These are phyloP conservation scores for Lupinus albus DNA, from an alignment of 306 rosid species.

Conservation along the genomic window DNA sequence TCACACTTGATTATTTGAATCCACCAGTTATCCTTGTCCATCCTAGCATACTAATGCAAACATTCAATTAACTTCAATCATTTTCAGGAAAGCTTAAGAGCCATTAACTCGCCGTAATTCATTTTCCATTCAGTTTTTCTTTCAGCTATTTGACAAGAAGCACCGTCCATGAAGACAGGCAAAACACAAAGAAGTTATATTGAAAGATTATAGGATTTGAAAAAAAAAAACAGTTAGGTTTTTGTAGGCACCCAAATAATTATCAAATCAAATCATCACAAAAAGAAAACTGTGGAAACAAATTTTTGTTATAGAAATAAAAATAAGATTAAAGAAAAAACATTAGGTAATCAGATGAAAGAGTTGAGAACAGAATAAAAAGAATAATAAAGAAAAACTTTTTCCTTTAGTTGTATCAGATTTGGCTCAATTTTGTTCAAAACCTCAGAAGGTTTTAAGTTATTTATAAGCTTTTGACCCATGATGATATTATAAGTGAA, in stretches of 20 bases:
- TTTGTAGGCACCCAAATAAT: not conserved
- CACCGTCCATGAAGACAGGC: not conserved
- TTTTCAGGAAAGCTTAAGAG: constrained; percentile 5
- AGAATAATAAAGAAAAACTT: not conserved
- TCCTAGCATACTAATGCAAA: constrained; percentile 13
- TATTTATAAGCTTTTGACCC: constrained; percentile 4
- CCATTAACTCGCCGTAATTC: constrained; percentile 14
- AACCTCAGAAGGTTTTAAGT: not conserved
- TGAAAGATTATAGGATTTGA: not conserved
- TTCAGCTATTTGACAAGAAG: constrained; percentile 19
- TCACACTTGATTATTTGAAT: not conserved
- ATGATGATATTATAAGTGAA: constrained; percentile 6
- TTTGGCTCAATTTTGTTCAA: constrained; percentile 13
- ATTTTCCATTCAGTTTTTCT: constrained; percentile 12
- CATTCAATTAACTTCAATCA: not conserved
- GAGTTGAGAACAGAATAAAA: not conserved
- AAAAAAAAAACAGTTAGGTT: constrained; percentile 3
- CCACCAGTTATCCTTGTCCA: not conserved
- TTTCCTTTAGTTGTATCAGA: not conserved
- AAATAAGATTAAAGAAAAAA: not conserved
- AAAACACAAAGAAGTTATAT: not conserved
- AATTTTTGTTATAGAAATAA: not conserved
- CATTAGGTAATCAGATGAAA: not conserved
- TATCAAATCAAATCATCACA: not conserved
- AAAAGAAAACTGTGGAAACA: constrained; percentile 19